Conservation (phyloP, 1,284 basidiomycete genomes). For the Microbotryum violaceum region DNA sequence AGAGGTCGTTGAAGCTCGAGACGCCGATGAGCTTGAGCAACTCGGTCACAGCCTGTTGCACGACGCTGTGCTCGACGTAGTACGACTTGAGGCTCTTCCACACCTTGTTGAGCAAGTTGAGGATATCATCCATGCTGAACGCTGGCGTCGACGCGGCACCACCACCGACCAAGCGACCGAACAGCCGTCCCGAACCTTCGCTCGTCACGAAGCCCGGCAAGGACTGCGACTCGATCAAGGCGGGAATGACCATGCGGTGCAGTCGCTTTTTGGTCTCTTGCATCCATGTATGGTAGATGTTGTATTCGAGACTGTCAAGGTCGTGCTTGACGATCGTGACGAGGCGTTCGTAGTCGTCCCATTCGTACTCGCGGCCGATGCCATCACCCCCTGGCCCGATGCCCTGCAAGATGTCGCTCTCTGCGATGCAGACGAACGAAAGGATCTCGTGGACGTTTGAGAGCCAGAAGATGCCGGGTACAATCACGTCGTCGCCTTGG, state of each 20-base stretch:
- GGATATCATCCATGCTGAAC: constrained; percentile 97
- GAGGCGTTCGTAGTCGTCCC: constrained; percentile 92
- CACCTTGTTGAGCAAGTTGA: constrained; percentile 94
- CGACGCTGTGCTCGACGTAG: constrained; percentile 96
- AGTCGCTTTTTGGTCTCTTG: constrained; percentile 94
- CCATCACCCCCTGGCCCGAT: constrained; percentile 89
- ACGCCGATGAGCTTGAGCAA: constrained; percentile 93
- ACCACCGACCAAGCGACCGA: constrained; percentile 82
- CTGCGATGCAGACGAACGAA: constrained; percentile 96
- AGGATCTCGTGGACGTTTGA: constrained; percentile 99
- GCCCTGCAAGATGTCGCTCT: constrained; percentile 95
- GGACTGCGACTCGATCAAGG: constrained; percentile 94
- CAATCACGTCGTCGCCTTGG: constrained; percentile 85
- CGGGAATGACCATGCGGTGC: constrained; percentile 97
- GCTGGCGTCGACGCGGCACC: constrained; percentile 64
- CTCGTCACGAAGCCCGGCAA: constrained; percentile 95
- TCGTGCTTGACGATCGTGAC: constrained; percentile 98
- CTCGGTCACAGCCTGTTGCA: constrained; percentile 94
- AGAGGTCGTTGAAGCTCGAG: constrained; percentile 94
- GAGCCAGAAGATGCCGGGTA: constrained; percentile 97
- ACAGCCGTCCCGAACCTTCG: constrained; percentile 77
- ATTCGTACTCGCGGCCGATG: constrained; percentile 84
- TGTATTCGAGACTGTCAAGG: constrained; percentile 95
- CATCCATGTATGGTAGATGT: constrained; percentile 99
- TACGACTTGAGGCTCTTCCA: constrained; percentile 98